Conservation (phyloP, 1,284 basidiomycete species). For the Cutaneotrichosporon spelunceum region DNA sequence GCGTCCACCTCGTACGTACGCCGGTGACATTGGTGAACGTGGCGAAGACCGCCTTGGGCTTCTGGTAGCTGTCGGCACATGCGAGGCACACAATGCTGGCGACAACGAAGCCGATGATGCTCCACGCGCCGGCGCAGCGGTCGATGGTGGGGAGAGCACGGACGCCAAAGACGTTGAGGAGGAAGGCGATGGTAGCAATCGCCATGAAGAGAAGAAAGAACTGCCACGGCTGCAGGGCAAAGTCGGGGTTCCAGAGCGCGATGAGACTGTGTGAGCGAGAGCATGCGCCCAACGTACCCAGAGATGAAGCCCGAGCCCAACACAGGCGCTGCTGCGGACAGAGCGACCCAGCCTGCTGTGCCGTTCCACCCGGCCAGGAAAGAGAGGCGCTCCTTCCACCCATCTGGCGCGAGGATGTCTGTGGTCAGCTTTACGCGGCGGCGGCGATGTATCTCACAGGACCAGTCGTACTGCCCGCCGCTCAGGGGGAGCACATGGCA, state of each 20-base stretch:
- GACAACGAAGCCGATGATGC: constrained; percentile 40
- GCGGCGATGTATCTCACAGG: constrained; percentile 5
- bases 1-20: background rate
- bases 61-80: constrained; percentile 36
- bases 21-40: constrained; percentile 38
- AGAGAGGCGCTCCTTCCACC: constrained; percentile 8
- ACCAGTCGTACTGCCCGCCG: constrained; percentile 49
- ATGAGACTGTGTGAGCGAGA: constrained; percentile 1
- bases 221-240: constrained; percentile 13
- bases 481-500: constrained; percentile 22
- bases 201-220: constrained; percentile 18
- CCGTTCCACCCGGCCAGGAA: constrained; percentile 21
- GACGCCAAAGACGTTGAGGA: constrained; percentile 22
- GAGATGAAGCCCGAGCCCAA: constrained; percentile 31
- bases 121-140: constrained; percentile 32
- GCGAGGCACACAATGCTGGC: constrained; percentile 35
- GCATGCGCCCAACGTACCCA: constrained; percentile 18
- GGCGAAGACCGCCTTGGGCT: constrained; percentile 46
- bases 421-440: background rate
- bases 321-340: constrained; percentile 41
- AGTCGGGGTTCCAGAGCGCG: constrained; percentile 10
- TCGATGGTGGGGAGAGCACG: constrained; percentile 19
- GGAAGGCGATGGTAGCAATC: constrained; percentile 5
- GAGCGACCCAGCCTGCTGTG: constrained; percentile 47
- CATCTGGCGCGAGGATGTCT: constrained; percentile 13